Percentiles rank a stretch among this genome's conserved stretches.
Conservation (phyloP, 805 yeast species). For the Candida andamanensis region DNA sequence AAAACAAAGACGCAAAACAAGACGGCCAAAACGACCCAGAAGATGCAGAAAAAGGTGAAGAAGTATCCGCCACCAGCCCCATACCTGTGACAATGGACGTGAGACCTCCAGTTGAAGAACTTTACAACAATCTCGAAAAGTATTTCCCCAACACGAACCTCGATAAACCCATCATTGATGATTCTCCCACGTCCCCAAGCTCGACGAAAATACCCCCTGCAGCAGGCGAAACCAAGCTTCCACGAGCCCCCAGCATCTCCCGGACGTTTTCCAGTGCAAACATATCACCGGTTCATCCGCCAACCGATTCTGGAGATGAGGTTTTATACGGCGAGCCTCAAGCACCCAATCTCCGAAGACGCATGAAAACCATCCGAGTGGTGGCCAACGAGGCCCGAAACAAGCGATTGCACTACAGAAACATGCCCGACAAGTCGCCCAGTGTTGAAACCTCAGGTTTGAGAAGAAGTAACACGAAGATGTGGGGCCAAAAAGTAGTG, state of each 20-base stretch:
- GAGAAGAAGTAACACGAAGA: slow-evolving; percentile 76
- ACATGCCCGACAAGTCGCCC: neutral
- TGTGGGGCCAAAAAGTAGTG: slow-evolving; percentile 95
- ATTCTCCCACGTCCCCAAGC: slow-evolving; percentile 53
- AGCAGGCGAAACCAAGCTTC: neutral
- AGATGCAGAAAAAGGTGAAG: neutral
- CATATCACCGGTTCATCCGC: slow-evolving; percentile 24
- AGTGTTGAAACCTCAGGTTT: slow-evolving; percentile 21
- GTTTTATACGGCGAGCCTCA: slow-evolving; percentile 29
- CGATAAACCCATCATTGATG: slow-evolving; percentile 84
- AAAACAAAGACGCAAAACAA: slow-evolving; percentile 4
- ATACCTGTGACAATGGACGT: slow-evolving; percentile 44
- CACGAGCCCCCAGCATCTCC: slow-evolving; percentile 31
- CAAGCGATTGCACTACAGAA: slow-evolving; percentile 23
- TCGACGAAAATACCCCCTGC: neutral
- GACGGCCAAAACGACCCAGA: neutral
- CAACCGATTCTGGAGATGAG: slow-evolving; percentile 27
- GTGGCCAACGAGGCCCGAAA: slow-evolving; percentile 84
- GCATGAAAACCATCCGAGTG: slow-evolving; percentile 88
- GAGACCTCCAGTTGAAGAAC: slow-evolving; percentile 92
- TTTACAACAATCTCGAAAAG: slow-evolving; percentile 84
- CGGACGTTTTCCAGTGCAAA: slow-evolving; percentile 41
- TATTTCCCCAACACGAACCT: slow-evolving; percentile 91
- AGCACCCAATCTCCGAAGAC: slow-evolving; percentile 40
- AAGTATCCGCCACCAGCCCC: neutral